These are phyloP conservation scores for Metschnikowia colocasiae DNA, from an alignment of 805 yeast species.

Conservation along the genomic window DNA sequence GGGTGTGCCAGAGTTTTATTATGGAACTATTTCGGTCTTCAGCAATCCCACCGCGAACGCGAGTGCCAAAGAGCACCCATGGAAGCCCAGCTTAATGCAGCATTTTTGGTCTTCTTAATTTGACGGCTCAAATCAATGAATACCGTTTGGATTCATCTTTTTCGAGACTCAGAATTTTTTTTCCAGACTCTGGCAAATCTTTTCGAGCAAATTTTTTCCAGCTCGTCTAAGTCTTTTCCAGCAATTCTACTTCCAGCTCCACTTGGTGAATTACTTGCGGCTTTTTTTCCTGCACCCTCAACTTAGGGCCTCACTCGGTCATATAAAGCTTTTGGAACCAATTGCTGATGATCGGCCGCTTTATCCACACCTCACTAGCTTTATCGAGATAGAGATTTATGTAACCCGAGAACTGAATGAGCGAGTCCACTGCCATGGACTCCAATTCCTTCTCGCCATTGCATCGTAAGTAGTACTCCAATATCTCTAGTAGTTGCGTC, in stretches of 20 bases:
- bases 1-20: constrained; percentile 6
- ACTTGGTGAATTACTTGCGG: no score
- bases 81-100: not conserved
- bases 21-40: constrained; percentile 1
- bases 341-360: constrained; percentile 6
- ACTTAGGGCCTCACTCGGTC: not conserved
- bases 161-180: no score
- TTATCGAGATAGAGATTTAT: constrained; percentile 5
- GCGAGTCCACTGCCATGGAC: constrained; percentile 7
- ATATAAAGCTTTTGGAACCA: constrained; percentile 10
- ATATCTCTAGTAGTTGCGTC: constrained; percentile 7
- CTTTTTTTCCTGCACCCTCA: not conserved
- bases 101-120: no score
- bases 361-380: constrained; percentile 1
- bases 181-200: no score
- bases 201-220: no score
- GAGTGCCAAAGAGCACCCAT: not conserved
- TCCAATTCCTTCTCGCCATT: constrained; percentile 1
- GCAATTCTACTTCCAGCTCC: no score
- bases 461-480: constrained; percentile 8
- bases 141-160: no score
- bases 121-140: no score
- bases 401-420: constrained; percentile 8
- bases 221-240: no score
- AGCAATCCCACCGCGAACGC: constrained; percentile 1